These are phyloP conservation scores for Chloropicon primus DNA, from an alignment of 139 green algal species.

Conservation along the genomic window DNA sequence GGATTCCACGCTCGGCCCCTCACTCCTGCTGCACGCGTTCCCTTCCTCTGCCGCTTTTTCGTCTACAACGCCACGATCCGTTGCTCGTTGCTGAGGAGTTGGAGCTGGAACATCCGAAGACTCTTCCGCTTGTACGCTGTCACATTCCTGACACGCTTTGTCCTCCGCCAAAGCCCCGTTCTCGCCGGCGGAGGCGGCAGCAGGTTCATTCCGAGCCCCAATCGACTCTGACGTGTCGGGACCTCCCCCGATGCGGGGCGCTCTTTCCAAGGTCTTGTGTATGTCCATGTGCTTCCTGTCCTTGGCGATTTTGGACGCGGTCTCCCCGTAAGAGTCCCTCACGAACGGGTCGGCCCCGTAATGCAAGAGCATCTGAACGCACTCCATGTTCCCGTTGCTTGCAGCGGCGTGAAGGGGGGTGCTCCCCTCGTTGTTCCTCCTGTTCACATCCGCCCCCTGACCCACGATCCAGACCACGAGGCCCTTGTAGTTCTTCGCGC, in stretches of 20 bases:
- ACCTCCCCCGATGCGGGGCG: background rate
- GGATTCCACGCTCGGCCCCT: too few species aligned
- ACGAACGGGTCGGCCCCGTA: background rate
- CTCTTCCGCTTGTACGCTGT: too few species aligned
- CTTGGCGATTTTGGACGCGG: background rate
- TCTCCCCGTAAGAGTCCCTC: background rate
- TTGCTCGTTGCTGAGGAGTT: too few species aligned
- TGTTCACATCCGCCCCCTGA: conserved; percentile 17
- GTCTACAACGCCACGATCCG: too few species aligned
- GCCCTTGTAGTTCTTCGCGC: conserved; percentile 15
- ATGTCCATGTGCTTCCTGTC: background rate
- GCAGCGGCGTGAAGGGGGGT: conserved; percentile 3
- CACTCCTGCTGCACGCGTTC: too few species aligned
- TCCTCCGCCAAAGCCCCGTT: too few species aligned
- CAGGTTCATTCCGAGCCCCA: too few species aligned
- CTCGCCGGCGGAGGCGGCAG: too few species aligned
- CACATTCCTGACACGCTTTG: too few species aligned
- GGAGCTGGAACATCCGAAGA: too few species aligned
- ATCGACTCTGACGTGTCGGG: background rate
- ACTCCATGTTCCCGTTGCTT: conserved; percentile 1
- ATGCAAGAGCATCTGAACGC: background rate
- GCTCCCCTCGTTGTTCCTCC: background rate
- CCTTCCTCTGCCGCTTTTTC: too few species aligned
- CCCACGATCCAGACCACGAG: conserved; percentile 33
- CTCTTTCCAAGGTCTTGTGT: background rate